phyloP scores from a whole-genome alignment of 805 yeast species.

The Kazachstania bromeliacearum region DNA sequence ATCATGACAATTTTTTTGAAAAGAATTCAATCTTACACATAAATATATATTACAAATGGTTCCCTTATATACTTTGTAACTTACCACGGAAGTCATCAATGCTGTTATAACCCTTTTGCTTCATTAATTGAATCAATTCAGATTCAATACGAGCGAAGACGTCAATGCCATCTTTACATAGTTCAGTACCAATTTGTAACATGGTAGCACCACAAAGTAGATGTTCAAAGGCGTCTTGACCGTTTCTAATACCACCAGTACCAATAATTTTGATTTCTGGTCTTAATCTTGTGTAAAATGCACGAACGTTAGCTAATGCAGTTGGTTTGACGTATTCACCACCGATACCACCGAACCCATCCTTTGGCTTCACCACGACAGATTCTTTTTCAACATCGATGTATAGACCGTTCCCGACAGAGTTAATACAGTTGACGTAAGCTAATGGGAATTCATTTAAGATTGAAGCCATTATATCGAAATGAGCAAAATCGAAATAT shows the following conservation, averaged over 20 bases:
- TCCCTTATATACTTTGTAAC: no score
- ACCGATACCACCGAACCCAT: slow-evolving; percentile 29
- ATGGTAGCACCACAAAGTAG: slow-evolving; percentile 26
- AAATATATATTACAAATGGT: no score
- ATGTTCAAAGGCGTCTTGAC: slow-evolving; percentile 28
- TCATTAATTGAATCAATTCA: slow-evolving; percentile 20
- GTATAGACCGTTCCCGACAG: slow-evolving; percentile 26
- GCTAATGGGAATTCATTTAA: slow-evolving; percentile 22
- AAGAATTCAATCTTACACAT: no score
- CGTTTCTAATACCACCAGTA: slow-evolving; percentile 26
- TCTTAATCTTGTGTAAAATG: slow-evolving; percentile 25
- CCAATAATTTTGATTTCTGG: slow-evolving; percentile 24
- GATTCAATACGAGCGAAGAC: slow-evolving; percentile 19
- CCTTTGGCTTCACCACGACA: slow-evolving; percentile 27
- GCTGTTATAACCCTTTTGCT: slow-evolving; percentile 21
- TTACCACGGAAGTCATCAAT: slow-evolving; percentile 27
- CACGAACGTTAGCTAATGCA: slow-evolving; percentile 28
- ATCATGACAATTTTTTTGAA: no score
- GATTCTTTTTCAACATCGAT: slow-evolving; percentile 22
- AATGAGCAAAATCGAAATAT: slow-evolving; percentile 28
- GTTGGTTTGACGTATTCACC: slow-evolving; percentile 29
- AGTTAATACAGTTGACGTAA: slow-evolving; percentile 25
- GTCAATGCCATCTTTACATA: slow-evolving; percentile 21
- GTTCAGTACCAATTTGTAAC: slow-evolving; percentile 26
- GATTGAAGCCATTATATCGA: slow-evolving; percentile 22